phyloP scores from a whole-genome alignment of 2,329 filamentous ascomycete genomes.

The Fusarium newnesense region DNA sequence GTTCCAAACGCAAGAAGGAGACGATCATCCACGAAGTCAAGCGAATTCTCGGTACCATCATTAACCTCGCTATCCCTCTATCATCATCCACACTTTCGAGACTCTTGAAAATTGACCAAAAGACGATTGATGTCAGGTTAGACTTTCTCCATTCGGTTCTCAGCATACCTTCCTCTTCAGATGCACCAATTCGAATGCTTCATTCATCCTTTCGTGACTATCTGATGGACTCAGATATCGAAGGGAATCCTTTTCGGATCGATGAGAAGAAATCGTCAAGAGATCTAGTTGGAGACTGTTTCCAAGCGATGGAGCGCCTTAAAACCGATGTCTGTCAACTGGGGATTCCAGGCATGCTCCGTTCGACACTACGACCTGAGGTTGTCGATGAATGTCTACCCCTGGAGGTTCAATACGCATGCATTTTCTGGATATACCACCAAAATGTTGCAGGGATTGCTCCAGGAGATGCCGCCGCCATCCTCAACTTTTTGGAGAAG shows the following conservation, averaged over 20 bases:
- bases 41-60: neutral
- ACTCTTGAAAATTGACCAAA: neutral
- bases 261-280: fast-evolving
- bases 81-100: neutral
- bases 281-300: neutral
- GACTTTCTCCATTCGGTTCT: neutral
- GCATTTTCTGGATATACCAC: neutral
- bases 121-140: neutral
- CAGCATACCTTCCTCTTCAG: neutral
- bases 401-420: neutral
- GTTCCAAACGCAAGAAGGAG: neutral
- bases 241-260: neutral
- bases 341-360: neutral
- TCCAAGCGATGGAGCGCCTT: neutral
- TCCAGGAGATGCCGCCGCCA: fast-evolving
- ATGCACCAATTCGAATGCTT: neutral
- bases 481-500: neutral
- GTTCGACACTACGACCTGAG: neutral
- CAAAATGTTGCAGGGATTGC: neutral
- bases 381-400: neutral
- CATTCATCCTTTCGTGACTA: neutral
- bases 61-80: neutral
- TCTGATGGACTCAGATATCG: neutral
- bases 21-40: neutral
- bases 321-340: neutral